Conservation (phyloP, 2,329 filamentous ascomycete species). For the Xenosphaeropsis pyriputrescens region DNA sequence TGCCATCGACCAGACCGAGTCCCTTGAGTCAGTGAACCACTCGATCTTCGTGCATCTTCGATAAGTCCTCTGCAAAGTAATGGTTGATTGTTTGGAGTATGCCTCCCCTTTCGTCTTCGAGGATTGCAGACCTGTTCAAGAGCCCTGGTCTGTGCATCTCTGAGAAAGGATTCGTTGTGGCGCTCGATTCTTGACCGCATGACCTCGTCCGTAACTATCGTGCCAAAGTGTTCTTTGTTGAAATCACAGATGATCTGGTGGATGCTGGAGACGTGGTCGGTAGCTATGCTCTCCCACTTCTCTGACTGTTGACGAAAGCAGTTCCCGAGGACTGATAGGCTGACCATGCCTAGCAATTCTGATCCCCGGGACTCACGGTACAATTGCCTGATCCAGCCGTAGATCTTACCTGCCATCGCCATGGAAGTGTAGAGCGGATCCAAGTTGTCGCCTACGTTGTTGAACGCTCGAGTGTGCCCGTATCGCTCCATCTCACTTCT, state of each 20-base stretch:
- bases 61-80: conserved; percentile 1
- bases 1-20: not conserved
- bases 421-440: too few species aligned
- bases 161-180: not conserved
- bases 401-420: not conserved
- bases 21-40: not conserved
- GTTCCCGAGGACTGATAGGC: not conserved
- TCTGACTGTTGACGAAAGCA: not conserved
- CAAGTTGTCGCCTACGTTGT: too few species aligned
- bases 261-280: not conserved
- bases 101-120: not conserved
- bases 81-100: conserved; percentile 2
- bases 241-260: not conserved
- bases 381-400: not conserved
- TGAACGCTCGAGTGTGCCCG: too few species aligned
- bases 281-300: not conserved
- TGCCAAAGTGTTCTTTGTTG: not conserved
- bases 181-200: not conserved
- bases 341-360: conserved; percentile 1
- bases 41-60: not conserved
- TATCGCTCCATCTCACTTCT: too few species aligned
- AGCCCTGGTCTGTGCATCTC: not conserved
- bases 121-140: not conserved
- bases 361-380: conserved; percentile 1
- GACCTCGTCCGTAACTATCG: not conserved